Conservation (phyloP, 257 asterid species). For the Jaltomata sinuosa region DNA sequence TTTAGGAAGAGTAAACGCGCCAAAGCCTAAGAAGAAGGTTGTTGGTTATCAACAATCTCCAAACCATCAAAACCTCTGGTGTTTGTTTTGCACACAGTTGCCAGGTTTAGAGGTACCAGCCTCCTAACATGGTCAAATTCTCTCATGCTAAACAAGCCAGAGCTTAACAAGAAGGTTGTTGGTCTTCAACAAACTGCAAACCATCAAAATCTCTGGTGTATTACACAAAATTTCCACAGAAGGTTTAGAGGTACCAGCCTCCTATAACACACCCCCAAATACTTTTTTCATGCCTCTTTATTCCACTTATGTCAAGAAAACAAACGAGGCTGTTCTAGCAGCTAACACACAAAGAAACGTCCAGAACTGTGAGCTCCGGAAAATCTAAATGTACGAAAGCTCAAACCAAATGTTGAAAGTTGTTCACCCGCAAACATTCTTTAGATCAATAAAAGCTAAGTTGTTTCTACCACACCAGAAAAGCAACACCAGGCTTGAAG, state of each 20-base stretch:
- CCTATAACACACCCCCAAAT: not conserved
- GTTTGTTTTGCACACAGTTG: not conserved
- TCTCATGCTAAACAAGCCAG: not conserved
- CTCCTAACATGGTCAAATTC: not conserved
- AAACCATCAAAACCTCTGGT: not conserved
- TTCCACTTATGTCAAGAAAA: not conserved
- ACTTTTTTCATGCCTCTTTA: not conserved
- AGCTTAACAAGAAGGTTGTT: not conserved
- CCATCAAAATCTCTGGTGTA: not conserved
- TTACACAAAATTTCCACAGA: not conserved
- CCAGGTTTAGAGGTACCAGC: not conserved
- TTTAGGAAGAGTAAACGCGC: not conserved
- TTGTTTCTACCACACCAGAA: not conserved
- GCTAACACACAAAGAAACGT: not conserved
- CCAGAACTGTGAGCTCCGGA: not conserved
- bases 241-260: not conserved
- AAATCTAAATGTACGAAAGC: not conserved
- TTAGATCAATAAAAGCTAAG: not conserved
- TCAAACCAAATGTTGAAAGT: not conserved
- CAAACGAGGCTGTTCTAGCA: not conserved
- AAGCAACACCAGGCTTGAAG: not conserved
- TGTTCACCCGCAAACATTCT: not conserved
- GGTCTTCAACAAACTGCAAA: not conserved
- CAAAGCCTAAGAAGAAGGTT: not conserved
- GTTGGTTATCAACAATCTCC: not conserved